Base-by-base conservation (phyloP, 163 green algal species). In the Coccomyxa subellipsoidea region DNA sequence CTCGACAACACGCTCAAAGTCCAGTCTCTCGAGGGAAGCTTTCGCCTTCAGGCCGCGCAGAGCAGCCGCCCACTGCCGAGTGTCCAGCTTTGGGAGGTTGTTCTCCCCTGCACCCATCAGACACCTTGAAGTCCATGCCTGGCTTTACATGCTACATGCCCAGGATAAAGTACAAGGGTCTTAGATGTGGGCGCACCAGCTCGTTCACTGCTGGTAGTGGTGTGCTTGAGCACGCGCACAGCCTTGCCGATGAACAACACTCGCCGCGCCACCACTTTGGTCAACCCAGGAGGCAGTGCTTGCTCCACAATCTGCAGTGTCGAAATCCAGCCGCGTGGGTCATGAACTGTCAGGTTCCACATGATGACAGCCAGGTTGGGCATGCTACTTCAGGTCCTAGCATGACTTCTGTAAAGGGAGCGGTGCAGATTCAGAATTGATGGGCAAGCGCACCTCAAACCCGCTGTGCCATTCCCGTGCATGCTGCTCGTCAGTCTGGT, bases 241-340 rank as follows among this genome's bases (percentile, higher is more conserved):
- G 94, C 90, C 81, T 95, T 92, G 75, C 94, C 94, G 18, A 97
- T 85, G 81, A 98, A 97, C 71, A 94, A 81, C 1, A 96, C 82
- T 4, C 85, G 85, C 47, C 93, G 85, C 0, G 94, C 94, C 0
- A 88, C 86, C 32, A 86, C 69, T 5, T 83, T 78, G 34, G 81
- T 86, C 2, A 98, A 59, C 37, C 83, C 85, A 3, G 89, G 85
- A 0, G 94, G 94, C 78, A 98, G 88, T 9, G 81, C 81, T 0
- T 83, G 73, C 37, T 87, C 69, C 1, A 37, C 71, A 27, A 94
- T 87, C 90, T 95, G 81, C 79, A 69, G 0, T 4, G n/a, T n/a
- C n/a, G n/a, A n/a, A n/a, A n/a, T n/a, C n/a, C n/a, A n/a, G n/a
- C n/a, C n/a, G n/a, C n/a, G n/a, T n/a, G n/a, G n/a, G n/a, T n/a